Conservation (phyloP, 176 grass and related monocot species). For the Neostapfia colusana region DNA sequence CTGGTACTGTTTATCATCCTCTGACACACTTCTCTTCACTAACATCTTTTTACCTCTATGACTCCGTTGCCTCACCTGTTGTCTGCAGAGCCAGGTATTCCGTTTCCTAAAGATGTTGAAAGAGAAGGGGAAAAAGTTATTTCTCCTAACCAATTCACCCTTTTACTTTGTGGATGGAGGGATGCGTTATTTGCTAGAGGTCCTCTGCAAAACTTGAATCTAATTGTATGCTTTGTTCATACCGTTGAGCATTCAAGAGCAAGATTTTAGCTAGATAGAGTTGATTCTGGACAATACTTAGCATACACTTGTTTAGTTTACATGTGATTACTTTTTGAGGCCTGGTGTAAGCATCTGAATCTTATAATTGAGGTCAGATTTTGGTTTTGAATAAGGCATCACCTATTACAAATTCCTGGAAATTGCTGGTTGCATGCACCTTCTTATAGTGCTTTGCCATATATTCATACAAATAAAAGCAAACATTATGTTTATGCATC, state of each 20-base stretch:
- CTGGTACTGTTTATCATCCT: conserved; percentile 24
- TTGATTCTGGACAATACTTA: neutral
- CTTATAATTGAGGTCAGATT: neutral
- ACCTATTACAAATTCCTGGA: neutral
- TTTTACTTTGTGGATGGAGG: conserved; percentile 98
- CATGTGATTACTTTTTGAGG: conserved; percentile 1
- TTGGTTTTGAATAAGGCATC: conserved; percentile 6
- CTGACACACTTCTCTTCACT: neutral
- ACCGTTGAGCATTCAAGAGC: conserved; percentile 1
- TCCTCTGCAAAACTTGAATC: conserved; percentile 42
- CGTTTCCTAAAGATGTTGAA: conserved; percentile 73
- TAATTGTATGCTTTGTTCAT: conserved; percentile 15
- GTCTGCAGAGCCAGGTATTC: conserved; percentile 61
- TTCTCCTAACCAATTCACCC: conserved; percentile 98
- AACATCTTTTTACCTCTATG: neutral
- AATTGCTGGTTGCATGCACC: neutral
- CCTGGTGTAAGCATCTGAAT: neutral
- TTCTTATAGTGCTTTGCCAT: neutral
- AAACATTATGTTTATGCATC: neutral
- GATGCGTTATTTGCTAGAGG: conserved; percentile 95
- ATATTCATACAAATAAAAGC: conserved; percentile 6
- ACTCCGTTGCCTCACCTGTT: conserved; percentile 28
- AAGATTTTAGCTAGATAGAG: neutral
- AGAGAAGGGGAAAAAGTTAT: conserved; percentile 90
- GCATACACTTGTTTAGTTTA: neutral